These are phyloP conservation scores for Beauveria rudraprayagi DNA, from an alignment of 2,329 filamentous ascomycete species.

Conservation along the genomic window DNA sequence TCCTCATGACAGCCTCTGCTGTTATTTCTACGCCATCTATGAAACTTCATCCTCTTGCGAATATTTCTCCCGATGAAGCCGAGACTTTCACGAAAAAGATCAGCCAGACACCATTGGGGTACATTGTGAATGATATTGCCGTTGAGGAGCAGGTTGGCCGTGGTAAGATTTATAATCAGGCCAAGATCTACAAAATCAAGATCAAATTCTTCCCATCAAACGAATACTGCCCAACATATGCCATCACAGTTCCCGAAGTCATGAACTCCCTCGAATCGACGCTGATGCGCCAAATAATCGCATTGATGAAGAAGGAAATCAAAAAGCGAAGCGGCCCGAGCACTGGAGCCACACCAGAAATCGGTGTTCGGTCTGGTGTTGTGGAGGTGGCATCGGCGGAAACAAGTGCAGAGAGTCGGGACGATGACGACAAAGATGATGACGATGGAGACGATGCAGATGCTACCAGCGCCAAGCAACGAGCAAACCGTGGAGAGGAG, in stretches of 20 bases:
- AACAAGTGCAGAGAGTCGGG: conserved; percentile 6
- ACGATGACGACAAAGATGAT: conserved; percentile 45
- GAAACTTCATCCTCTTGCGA: conserved; percentile 71
- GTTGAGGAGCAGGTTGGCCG: conserved; percentile 74
- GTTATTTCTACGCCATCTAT: conserved; percentile 86
- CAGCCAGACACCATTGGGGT: conserved; percentile 73
- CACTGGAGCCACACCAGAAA: conserved; percentile 66
- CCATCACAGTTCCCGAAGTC: conserved; percentile 71
- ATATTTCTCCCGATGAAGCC: conserved; percentile 59
- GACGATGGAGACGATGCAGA: conserved; percentile 74
- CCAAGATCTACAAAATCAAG: conserved; percentile 77
- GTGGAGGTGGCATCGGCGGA: conserved; percentile 38
- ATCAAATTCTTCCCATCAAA: conserved; percentile 75
- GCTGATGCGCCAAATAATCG: conserved; percentile 65
- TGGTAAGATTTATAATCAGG: conserved; percentile 58
- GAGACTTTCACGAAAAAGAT: conserved; percentile 87
- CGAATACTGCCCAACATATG: conserved; percentile 82
- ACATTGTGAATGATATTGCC: conserved; percentile 72
- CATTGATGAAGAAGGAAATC: conserved; percentile 66
- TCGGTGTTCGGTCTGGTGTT: conserved; percentile 48
- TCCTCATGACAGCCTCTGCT: conserved; percentile 92
- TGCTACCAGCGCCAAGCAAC: conserved; percentile 65
- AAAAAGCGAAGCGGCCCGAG: conserved; percentile 59
- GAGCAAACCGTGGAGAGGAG: conserved; percentile 68
- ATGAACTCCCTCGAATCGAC: conserved; percentile 70